phyloP scores from a whole-genome alignment of 169 alveolate genomes.

The Eimeria acervulina region DNA sequence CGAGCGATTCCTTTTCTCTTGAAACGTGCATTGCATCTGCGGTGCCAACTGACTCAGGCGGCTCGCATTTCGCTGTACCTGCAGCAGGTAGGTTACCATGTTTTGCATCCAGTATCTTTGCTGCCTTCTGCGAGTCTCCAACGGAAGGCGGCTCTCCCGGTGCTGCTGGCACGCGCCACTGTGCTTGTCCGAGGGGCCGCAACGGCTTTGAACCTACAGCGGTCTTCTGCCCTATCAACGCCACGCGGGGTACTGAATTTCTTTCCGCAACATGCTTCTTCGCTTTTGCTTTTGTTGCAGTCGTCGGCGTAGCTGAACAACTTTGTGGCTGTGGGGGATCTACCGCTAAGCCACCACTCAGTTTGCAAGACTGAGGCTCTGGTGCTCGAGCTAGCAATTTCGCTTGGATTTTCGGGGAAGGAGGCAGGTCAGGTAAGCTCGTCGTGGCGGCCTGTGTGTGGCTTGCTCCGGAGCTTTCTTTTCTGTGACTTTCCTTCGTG shows the following conservation, averaged over 20 bases:
- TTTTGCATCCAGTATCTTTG: background rate
- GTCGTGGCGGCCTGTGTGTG: background rate
- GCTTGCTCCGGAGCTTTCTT: background rate
- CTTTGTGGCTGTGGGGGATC: background rate
- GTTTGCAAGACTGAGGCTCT: background rate
- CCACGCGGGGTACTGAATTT: background rate
- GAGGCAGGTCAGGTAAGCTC: background rate
- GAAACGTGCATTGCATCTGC: background rate
- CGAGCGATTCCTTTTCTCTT: background rate
- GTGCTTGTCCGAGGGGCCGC: constrained; percentile 43
- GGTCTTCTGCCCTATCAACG: background rate
- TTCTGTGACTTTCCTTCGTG: background rate
- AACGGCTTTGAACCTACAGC: background rate
- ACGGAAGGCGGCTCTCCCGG: constrained; percentile 7
- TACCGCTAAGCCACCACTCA: background rate
- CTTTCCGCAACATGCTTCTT: background rate
- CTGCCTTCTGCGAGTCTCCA: constrained; percentile 40
- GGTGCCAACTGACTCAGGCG: constrained; percentile 27
- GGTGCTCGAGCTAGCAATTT: background rate
- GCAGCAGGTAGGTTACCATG: background rate
- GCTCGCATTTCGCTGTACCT: background rate
- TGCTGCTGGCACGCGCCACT: constrained; percentile 36
- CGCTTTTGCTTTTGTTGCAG: constrained; percentile 14
- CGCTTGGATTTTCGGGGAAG: background rate
- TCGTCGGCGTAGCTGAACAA: background rate